Percentiles rank a stretch among this genome's conserved stretches.
Conservation (phyloP, 163 green algal genomes). For the Scenedesmus sp. region DNA sequence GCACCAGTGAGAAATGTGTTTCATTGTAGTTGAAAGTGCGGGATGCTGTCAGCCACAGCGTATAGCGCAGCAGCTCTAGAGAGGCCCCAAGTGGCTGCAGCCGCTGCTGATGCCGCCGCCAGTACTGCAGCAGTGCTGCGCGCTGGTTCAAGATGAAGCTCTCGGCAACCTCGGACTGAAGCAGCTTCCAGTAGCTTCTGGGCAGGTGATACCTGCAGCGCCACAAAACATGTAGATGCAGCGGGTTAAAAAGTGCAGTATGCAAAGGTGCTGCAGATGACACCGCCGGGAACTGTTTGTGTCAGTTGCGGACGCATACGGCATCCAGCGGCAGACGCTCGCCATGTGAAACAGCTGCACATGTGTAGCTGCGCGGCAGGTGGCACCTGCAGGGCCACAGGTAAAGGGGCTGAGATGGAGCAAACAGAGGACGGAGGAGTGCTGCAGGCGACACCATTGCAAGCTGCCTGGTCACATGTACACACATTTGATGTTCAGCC, state of each 20-base stretch:
- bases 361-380: too few species aligned
- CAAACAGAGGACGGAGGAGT: too few species aligned
- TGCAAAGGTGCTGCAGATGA: too few species aligned
- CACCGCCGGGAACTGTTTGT: too few species aligned
- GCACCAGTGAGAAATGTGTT: conserved; percentile 8
- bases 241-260: background rate
- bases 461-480: too few species aligned
- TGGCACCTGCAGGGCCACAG: too few species aligned
- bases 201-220: background rate
- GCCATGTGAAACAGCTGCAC: too few species aligned
- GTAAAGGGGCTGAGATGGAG: too few species aligned
- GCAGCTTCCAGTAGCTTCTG: background rate
- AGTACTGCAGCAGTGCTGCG: conserved; percentile 7
- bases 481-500: too few species aligned
- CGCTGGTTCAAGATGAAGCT: background rate
- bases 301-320: too few species aligned
- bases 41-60: background rate
- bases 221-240: background rate
- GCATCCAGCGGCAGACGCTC: too few species aligned
- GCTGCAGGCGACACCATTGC: too few species aligned
- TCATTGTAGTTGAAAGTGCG: background rate
- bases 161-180: background rate
- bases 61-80: background rate
- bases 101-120: background rate
- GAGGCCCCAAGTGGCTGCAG: background rate